These are phyloP conservation scores for Andrographis paniculata DNA, from an alignment of 305 asterid species.

Conservation along the genomic window DNA sequence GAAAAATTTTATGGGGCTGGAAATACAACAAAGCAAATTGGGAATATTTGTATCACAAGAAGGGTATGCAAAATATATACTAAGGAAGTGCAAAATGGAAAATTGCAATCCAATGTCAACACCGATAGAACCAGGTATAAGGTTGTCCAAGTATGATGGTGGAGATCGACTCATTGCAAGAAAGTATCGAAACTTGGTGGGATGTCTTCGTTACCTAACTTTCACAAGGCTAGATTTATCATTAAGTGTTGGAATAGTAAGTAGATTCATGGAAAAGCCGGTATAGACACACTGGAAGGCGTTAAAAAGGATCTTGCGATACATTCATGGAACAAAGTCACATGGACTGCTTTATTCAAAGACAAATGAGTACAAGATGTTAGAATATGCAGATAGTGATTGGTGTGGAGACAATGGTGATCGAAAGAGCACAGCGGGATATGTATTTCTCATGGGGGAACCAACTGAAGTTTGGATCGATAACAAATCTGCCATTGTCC, in stretches of 20 bases:
- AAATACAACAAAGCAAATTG: neutral
- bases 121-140: constrained; percentile 13
- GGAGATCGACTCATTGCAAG: constrained; percentile 6
- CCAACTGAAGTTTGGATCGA: neutral
- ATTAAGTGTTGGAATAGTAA: neutral
- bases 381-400: neutral
- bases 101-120: no score
- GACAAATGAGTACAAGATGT: neutral
- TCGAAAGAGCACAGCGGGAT: neutral
- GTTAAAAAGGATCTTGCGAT: neutral
- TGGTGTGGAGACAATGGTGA: constrained; percentile 1
- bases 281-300: neutral
- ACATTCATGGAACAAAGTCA: constrained; percentile 1
- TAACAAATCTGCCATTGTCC: no score
- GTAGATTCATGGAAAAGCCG: neutral
- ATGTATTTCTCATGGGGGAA: neutral
- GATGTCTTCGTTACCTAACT: neutral
- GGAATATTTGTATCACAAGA: neutral
- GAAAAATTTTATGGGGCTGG: neutral
- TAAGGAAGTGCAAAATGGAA: neutral
- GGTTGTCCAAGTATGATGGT: constrained; percentile 12
- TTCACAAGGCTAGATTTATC: neutral
- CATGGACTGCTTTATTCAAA: neutral
- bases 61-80: neutral
- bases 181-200: neutral